Evolutionary conservation across 129 eudicot species (phyloP).

Genomic region (Escallonia herrerae): DNA sequence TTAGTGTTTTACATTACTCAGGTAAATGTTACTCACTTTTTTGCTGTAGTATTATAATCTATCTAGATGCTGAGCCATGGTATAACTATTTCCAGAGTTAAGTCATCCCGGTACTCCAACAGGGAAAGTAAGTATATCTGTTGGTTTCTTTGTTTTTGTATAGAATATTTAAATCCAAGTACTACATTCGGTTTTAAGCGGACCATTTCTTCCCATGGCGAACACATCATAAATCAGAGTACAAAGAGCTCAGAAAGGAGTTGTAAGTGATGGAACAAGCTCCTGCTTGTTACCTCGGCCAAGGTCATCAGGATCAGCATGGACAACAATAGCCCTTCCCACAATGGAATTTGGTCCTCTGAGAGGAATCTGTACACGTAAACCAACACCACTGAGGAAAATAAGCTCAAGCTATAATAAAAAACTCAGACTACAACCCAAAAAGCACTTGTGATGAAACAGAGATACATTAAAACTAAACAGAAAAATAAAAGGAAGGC

Average conservation of each 20-base stretch:
- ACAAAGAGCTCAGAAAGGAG: no score
- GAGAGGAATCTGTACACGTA: conserved; percentile 34
- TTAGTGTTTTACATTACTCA: no score
- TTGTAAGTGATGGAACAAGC: background rate
- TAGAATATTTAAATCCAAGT: no score
- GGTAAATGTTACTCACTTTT: no score
- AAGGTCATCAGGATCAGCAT: conserved; percentile 58
- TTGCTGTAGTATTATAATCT: no score
- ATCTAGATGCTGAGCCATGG: no score
- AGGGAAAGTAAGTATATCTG: no score
- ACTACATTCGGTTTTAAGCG: background rate
- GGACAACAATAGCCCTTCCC: conserved; percentile 66
- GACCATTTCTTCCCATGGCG: background rate
- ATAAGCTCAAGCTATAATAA: background rate
- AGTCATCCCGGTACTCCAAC: no score
- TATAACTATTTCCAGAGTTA: no score
- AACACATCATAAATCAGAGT: no score
- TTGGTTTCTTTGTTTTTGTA: background rate
- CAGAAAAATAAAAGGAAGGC: background rate
- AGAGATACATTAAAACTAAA: background rate
- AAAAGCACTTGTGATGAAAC: background rate
- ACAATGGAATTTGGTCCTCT: conserved; percentile 43
- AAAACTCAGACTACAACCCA: background rate
- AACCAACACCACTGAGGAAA: background rate
- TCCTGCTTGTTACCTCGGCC: conserved; percentile 36